Percentiles rank a stretch among this genome's conserved stretches.
These are phyloP conservation scores for Ustilago tritici DNA, from an alignment of 1,284 basidiomycete genomes.

Conservation along the genomic window DNA sequence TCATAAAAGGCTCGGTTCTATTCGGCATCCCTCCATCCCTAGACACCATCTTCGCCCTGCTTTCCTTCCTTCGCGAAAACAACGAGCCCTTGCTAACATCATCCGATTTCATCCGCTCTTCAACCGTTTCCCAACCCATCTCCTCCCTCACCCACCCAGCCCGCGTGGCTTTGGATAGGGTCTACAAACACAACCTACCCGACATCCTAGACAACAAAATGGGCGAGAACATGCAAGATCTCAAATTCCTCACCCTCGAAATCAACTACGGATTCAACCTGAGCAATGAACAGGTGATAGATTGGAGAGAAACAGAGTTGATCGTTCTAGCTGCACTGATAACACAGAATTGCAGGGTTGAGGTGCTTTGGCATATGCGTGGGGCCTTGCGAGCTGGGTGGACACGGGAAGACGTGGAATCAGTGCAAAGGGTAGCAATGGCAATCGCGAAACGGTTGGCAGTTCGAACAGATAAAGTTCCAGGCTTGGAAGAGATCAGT, in stretches of 20 bases:
- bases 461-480: constrained; percentile 22
- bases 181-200: constrained; percentile 44
- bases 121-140: neutral
- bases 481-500: constrained; percentile 17
- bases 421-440: constrained; percentile 8
- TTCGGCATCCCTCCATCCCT: constrained; percentile 32
- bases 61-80: constrained; percentile 10
- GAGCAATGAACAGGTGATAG: constrained; percentile 15
- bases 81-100: neutral
- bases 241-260: constrained; percentile 39
- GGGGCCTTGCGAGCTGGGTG: constrained; percentile 38
- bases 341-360: constrained; percentile 19
- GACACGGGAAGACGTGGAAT: constrained; percentile 21
- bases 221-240: constrained; percentile 33
- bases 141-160: constrained; percentile 6
- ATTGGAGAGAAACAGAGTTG: constrained; percentile 30
- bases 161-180: neutral
- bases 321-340: constrained; percentile 32
- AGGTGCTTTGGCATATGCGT: constrained; percentile 45
- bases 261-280: constrained; percentile 52
- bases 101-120: constrained; percentile 9
- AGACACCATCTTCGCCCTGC: constrained; percentile 30
- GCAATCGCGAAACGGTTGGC: constrained; percentile 16
- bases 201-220: constrained; percentile 24
- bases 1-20: constrained; percentile 32